Conservation (phyloP, 139 green algal genomes). For the Deuterostichococcus epilithicus region DNA sequence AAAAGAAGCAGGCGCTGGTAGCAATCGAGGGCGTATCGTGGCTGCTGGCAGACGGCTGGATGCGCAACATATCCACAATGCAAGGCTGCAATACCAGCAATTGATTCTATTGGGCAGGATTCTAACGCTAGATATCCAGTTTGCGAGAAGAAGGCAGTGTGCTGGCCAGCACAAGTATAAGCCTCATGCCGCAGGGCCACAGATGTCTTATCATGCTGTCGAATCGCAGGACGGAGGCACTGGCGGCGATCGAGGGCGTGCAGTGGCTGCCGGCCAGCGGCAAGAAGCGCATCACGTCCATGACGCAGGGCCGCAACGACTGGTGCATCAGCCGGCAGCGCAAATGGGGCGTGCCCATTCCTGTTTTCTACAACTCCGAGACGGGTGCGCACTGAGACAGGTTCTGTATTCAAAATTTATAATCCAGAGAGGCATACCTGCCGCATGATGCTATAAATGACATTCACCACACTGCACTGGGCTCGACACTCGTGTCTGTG, state of each 20-base stretch:
- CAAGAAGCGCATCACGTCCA: constrained; percentile 80
- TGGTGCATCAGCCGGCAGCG: constrained; percentile 99
- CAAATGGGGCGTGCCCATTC: constrained; percentile 97
- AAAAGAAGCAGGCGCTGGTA: neutral
- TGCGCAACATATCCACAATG: constrained; percentile 88
- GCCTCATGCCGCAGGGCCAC: too few relatives aligned
- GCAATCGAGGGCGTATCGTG: constrained; percentile 58
- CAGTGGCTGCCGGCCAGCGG: constrained; percentile 78
- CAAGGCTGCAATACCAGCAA: constrained; percentile 73
- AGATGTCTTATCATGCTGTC: too few relatives aligned
- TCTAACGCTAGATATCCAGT: too few relatives aligned
- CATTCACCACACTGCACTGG: too few relatives aligned
- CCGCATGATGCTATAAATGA: too few relatives aligned
- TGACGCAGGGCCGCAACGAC: constrained; percentile 87
- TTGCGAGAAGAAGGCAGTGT: too few relatives aligned
- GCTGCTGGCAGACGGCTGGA: constrained; percentile 69
- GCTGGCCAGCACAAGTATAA: too few relatives aligned
- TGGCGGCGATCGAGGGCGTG: constrained; percentile 73
- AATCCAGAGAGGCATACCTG: too few relatives aligned
- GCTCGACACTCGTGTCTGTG: too few relatives aligned
- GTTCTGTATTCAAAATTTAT: too few relatives aligned
- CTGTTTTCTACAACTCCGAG: constrained; percentile 93
- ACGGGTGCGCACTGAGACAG: constrained; percentile 42
- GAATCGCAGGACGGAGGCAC: constrained; percentile 48
- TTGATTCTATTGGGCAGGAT: too few relatives aligned